Percentiles rank a stretch among this genome's conserved stretches.
Conservation (phyloP, 805 yeast genomes). For the Barnettozyma wickerhamii region DNA sequence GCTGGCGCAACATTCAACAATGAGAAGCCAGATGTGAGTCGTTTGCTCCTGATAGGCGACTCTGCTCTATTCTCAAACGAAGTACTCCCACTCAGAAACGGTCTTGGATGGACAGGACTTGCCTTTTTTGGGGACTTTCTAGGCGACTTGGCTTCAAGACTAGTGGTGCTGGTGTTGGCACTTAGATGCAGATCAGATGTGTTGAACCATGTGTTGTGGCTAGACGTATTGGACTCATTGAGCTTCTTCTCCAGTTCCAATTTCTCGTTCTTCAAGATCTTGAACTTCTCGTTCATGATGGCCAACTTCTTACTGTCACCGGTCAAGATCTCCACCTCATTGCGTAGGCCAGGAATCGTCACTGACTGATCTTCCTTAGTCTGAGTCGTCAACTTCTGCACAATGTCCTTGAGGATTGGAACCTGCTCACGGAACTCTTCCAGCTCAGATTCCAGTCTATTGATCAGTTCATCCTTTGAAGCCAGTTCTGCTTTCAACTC, state of each 20-base stretch:
- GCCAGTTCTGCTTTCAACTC: conserved; percentile 44
- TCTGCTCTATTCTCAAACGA: conserved; percentile 4
- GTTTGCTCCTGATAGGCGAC: conserved; percentile 4
- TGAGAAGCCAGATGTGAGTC: conserved; percentile 13
- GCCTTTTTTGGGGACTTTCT: conserved; percentile 1
- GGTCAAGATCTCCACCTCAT: conserved; percentile 33
- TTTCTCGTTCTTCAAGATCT: conserved; percentile 28
- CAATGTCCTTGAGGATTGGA: conserved; percentile 33
- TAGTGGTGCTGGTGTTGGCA: too few species aligned
- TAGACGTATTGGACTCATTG: too few species aligned
- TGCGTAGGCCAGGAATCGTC: conserved; percentile 43
- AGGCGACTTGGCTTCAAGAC: too few species aligned
- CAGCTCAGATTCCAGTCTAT: conserved; percentile 43
- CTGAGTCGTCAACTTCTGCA: conserved; percentile 36
- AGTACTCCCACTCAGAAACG: conserved; percentile 2
- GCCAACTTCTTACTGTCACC: conserved; percentile 22
- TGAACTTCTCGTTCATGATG: conserved; percentile 24
- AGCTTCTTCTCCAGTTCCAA: conserved; percentile 31
- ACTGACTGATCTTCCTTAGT: conserved; percentile 39
- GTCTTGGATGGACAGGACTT: conserved; percentile 1
- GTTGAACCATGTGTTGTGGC: too few species aligned
- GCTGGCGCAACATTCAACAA: conserved; percentile 14
- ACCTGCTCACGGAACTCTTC: conserved; percentile 35
- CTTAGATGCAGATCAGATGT: too few species aligned
- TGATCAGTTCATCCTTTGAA: conserved; percentile 43